phyloP scores from a whole-genome alignment of 495 filamentous ascomycete genomes.

The Penicillium longicatenatum region DNA sequence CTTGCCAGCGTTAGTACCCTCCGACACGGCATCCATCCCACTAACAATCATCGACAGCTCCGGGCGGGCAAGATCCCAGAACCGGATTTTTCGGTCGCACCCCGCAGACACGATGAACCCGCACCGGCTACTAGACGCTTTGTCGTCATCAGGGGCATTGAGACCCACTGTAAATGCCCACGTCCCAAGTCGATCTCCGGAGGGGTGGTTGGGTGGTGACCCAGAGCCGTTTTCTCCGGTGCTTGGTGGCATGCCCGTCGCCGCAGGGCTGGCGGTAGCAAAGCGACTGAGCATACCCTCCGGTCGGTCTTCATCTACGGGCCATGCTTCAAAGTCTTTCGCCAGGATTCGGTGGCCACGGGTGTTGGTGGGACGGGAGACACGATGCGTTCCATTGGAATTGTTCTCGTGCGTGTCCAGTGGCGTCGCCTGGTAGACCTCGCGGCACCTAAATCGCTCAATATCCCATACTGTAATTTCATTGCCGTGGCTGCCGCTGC shows the following conservation, averaged over 20 bases:
- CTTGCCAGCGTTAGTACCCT: constrained; percentile 41
- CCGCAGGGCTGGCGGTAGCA: constrained; percentile 56
- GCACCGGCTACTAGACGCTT: constrained; percentile 42
- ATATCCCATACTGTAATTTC: constrained; percentile 96
- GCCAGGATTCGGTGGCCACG: constrained; percentile 48
- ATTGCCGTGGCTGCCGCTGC: constrained; percentile 80
- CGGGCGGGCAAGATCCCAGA: constrained; percentile 80
- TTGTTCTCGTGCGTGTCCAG: constrained; percentile 16
- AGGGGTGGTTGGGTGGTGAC: constrained; percentile 32
- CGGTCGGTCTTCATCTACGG: constrained; percentile 84
- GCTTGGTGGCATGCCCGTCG: constrained; percentile 48
- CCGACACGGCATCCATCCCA: constrained; percentile 72
- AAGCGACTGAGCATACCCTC: constrained; percentile 90
- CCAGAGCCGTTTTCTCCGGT: constrained; percentile 34
- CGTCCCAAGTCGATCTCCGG: constrained; percentile 60
- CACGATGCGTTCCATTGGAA: constrained; percentile 22
- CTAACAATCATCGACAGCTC: constrained; percentile 77
- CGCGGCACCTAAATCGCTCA: constrained; percentile 84
- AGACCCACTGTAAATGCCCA: constrained; percentile 53
- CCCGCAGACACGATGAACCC: constrained; percentile 84
- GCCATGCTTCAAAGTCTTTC: constrained; percentile 81
- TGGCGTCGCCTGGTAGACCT: constrained; percentile 73
- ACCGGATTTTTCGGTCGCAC: constrained; percentile 85
- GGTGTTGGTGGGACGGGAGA: constrained; percentile 42
- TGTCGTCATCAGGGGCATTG: constrained; percentile 49